These are phyloP conservation scores for Wickerhamiella azyma DNA, from an alignment of 805 yeast genomes.

Conservation along the genomic window DNA sequence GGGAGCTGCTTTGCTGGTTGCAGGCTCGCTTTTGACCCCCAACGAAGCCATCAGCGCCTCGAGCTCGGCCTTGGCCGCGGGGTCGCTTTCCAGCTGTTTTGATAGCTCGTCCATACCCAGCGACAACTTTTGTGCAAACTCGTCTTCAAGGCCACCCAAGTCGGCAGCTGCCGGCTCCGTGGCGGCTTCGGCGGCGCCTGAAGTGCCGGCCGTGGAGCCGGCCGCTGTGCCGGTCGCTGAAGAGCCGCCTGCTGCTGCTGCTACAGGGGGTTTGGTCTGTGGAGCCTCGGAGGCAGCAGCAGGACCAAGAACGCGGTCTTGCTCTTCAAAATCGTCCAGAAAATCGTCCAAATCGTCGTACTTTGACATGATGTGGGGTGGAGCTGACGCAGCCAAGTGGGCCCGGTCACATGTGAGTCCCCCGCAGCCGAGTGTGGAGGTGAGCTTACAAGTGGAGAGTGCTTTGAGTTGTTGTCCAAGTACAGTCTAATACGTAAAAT, in stretches of 20 bases:
- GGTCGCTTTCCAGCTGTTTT: slow-evolving; percentile 37
- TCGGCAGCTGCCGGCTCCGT: slow-evolving; percentile 16
- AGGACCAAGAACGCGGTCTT: slow-evolving; percentile 36
- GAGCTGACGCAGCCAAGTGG: background rate
- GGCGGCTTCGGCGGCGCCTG: background rate
- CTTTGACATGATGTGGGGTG: slow-evolving; percentile 13
- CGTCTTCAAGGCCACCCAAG: slow-evolving; percentile 16
- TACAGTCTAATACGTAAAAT: too few species aligned
- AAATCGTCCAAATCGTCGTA: slow-evolving; percentile 35
- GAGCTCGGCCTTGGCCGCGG: slow-evolving; percentile 38
- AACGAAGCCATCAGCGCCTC: slow-evolving; percentile 31
- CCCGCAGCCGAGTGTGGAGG: background rate
- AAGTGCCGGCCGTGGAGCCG: background rate
- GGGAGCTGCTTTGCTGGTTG: slow-evolving; percentile 8
- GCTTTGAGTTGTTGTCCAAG: too few species aligned
- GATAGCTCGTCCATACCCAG: slow-evolving; percentile 32
- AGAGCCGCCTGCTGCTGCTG: background rate
- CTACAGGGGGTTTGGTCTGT: background rate
- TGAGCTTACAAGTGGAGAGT: background rate
- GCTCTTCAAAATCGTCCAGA: slow-evolving; percentile 73
- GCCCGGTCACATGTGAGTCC: too few species aligned
- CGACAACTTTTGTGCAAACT: slow-evolving; percentile 27
- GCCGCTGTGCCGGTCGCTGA: too few species aligned
- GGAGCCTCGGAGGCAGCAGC: background rate
- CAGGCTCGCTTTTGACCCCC: slow-evolving; percentile 7